Base-by-base conservation (phyloP, 1,284 basidiomycete genomes). In the Apiotrichum veenhuisii region DNA sequence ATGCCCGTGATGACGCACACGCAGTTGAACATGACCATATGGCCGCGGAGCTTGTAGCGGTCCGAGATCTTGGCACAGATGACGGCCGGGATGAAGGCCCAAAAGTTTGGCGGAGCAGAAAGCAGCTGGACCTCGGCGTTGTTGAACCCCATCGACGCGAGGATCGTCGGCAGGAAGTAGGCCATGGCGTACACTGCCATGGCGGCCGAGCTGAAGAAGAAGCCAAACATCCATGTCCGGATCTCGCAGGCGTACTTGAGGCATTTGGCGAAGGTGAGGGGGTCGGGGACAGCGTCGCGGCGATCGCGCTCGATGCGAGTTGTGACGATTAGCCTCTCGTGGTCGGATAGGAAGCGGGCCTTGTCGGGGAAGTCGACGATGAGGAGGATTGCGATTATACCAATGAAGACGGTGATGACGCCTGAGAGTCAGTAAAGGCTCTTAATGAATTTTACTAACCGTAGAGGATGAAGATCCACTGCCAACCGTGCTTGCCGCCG, bases 181-280 rank as follows among this genome's bases (percentile, higher is more conserved):
- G 68, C 62, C 49, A 72, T 45, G 12, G 58, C 48, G 48, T 57
- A 65, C 9, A 54, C 54, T 4, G 51, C 57, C 18, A 58, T 57
- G 9, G 65, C 65, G 22, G 64, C 49, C 12, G 63, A 58, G 43
- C 68, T 59, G 67, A 80, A 77, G 65, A 76, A 66, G 54, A 79
- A 59, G n/a, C 71, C 78, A 54, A 76, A 80, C 2, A 67, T 54
- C 78, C 79, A 80, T 18, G 78, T 58, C 68, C 77, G 78, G 59
- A 68, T 58, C 64, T 80, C 79, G 22, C 25, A 17, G 15, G 70
- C 41, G 63, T 80, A 77, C 47, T 54, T 67, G 45, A 59, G n/a
- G 15, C 73, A 50, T 61, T 77, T 78, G 22, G 37, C 30, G 56
- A 58, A 49, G 8, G 78, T 77, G 15, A 80, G 61, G 1, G 65